Conservation (phyloP, 2,329 filamentous ascomycete species). For the Leptographium wingfieldii region DNA sequence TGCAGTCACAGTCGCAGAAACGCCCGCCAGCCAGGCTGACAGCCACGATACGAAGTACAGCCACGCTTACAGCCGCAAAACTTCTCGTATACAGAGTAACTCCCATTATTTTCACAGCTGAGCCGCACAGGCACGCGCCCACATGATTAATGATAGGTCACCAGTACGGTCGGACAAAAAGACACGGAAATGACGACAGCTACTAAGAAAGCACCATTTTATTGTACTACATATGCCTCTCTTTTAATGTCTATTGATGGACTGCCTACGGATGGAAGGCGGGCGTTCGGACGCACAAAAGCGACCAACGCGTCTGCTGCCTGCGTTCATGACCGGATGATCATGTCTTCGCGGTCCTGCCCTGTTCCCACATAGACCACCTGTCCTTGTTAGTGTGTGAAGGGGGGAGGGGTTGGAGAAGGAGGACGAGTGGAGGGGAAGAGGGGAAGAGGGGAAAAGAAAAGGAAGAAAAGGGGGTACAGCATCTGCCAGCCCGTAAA, state of each 20-base stretch:
- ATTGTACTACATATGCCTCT: not conserved
- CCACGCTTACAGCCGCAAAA: no score
- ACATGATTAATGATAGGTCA: no score
- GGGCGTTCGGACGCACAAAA: not conserved
- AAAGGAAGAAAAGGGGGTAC: no score
- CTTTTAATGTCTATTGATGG: not conserved
- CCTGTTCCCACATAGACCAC: constrained; percentile 56
- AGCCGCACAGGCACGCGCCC: no score
- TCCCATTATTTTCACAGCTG: no score
- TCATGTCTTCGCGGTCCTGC: constrained; percentile 52
- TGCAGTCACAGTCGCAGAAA: no score
- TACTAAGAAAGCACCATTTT: not conserved
- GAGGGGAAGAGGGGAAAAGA: no score
- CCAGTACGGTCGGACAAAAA: not conserved
- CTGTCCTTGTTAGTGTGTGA: constrained; percentile 3
- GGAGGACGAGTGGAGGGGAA: no score
- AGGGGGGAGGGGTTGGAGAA: not conserved
- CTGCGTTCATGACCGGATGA: constrained; percentile 17
- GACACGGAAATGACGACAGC: not conserved
- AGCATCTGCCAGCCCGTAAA: not conserved
- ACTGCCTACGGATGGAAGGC: not conserved
- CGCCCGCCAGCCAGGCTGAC: no score
- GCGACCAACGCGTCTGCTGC: not conserved
- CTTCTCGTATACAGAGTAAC: no score
- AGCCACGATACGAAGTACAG: no score